Base-by-base conservation (phyloP, 371 early-diverging fungal genomes). In the Actinomortierella ambigua region DNA sequence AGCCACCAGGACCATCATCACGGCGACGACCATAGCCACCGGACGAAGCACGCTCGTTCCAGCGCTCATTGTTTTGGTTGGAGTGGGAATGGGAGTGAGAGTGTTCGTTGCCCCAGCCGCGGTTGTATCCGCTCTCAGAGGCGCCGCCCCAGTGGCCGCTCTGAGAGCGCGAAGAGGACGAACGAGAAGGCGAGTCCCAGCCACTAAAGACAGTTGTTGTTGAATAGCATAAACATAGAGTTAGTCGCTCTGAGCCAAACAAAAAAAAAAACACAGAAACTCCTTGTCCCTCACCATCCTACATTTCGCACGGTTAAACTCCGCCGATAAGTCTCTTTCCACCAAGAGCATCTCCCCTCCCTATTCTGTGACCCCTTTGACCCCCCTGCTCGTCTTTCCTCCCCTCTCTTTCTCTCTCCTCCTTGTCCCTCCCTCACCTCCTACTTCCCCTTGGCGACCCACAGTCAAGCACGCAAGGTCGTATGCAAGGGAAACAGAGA, bases 1-100 rank as follows among this genome's bases (percentile, higher is more conserved):
- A 49, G 44, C 70, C 77, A 18, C 77, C 81, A 67, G 61, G 69
- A 18, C 81, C 80, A 61, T 83, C 82, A 53, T 82, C 82, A 58
- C 76, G 73, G 52, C 85, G 78, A 66, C 83, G 79, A 39, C 64
- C 69, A 56, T 65, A 73, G 50, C 79, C 81, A 17, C 78, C 81
- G 40, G 76, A 76, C n/a, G 73, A 68, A n/a, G 76, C 68, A 20
- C 81, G 63, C 51, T 70, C 78, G 47, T 76, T 70, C 75, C 73
- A 69, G 51, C 63, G 29, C 20, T n/a, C 54, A 20, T 56, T 57
- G 34, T 15, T 7, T 18, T 43, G 24, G 18, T 57, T 44, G 15
- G 67, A 29, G 7, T 48, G 29, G 15, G 58, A 26, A 2, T 50
- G 50, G 18, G 57, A 49, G 40, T 66, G 54, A 1, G 70, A 57